These are phyloP conservation scores for Chlorella sp. DNA, from an alignment of 139 green algal genomes.

Conservation along the genomic window DNA sequence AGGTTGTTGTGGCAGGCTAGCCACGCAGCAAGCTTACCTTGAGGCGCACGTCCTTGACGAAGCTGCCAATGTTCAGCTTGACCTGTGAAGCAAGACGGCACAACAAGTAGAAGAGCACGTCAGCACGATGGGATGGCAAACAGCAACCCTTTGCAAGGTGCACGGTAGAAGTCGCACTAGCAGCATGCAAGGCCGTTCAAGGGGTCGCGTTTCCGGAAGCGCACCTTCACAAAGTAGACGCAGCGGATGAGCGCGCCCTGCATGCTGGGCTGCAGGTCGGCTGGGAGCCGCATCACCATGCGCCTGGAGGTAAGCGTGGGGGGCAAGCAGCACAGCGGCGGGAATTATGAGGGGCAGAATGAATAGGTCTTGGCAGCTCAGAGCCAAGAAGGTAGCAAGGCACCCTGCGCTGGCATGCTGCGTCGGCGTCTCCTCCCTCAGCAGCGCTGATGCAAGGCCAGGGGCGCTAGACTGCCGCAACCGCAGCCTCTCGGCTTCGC, in stretches of 20 bases:
- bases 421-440: not conserved
- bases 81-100: not conserved
- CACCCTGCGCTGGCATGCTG: not conserved
- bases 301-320: not conserved
- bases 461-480: not conserved
- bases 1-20: no score
- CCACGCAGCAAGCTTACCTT: not conserved
- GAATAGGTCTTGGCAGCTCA: not conserved
- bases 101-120: not conserved
- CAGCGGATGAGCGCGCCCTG: slow-evolving; percentile 3
- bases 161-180: no score
- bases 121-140: not conserved
- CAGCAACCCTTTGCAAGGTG: not conserved
- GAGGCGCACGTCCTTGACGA: no score
- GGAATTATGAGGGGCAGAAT: not conserved
- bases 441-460: not conserved
- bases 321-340: not conserved
- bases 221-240: slow-evolving; percentile 21
- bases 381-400: not conserved
- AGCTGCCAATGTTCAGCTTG: not conserved
- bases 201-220: no score
- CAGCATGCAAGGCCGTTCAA: no score
- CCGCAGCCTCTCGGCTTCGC: not conserved
- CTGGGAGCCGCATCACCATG: slow-evolving; percentile 7
- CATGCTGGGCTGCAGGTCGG: slow-evolving; percentile 18